Evolutionary conservation across 345 rosid genomes (phyloP).

Genomic region (Punica granatum): DNA sequence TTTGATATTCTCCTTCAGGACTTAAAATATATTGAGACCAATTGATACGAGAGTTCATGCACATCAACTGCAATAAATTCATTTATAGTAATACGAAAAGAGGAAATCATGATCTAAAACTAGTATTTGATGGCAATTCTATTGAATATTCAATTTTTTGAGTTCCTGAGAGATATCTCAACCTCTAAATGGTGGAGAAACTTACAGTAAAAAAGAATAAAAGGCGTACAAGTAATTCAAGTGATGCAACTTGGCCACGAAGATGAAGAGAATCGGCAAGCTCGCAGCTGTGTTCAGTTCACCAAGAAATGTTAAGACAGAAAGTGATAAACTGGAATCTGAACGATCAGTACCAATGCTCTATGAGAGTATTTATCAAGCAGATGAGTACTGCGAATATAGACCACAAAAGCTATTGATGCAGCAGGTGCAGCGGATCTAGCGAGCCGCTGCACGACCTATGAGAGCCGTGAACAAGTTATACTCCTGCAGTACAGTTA

Average conservation of each 20-base stretch:
- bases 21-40: not conserved
- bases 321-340: not conserved
- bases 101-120: not conserved
- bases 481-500: constrained; percentile 61
- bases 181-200: not conserved
- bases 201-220: constrained; percentile 71
- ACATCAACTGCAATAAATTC: not conserved
- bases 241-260: constrained; percentile 65
- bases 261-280: constrained; percentile 80
- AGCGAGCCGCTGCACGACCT: constrained; percentile 91
- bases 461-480: constrained; percentile 86
- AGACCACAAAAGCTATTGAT: constrained; percentile 78
- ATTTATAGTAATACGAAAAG: not conserved
- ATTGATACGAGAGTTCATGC: no score
- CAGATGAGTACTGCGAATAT: constrained; percentile 62
- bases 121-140: not conserved
- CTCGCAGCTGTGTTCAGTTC: constrained; percentile 60
- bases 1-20: no score
- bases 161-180: no score
- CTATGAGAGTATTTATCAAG: constrained; percentile 40
- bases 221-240: constrained; percentile 64
- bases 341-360: not conserved
- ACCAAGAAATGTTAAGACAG: not conserved
- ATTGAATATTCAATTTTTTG: not conserved
- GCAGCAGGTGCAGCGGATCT: constrained; percentile 70